Conservation (phyloP, 2,329 filamentous ascomycete genomes). For the Penicillium paneum region DNA sequence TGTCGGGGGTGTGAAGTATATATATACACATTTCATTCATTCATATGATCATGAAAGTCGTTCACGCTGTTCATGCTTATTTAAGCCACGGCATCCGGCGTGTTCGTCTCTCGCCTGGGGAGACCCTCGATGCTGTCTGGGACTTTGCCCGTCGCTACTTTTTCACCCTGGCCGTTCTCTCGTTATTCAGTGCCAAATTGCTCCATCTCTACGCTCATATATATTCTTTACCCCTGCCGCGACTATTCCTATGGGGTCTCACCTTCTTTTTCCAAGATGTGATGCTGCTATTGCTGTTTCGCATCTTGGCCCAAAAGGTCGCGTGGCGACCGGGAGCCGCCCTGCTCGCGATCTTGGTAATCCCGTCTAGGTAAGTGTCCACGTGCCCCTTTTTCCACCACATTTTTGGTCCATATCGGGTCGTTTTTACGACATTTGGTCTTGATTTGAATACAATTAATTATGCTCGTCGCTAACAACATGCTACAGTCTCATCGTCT, state of each 20-base stretch:
- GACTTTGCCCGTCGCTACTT: slow-evolving; percentile 31
- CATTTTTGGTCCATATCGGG: neutral
- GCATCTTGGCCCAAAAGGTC: slow-evolving; percentile 23
- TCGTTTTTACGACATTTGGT: neutral
- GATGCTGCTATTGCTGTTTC: slow-evolving; percentile 23
- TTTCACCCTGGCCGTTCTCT: slow-evolving; percentile 28
- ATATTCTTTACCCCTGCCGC: slow-evolving; percentile 22
- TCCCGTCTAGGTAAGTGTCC: slow-evolving; percentile 30
- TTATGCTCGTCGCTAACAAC: neutral
- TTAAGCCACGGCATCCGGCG: slow-evolving; percentile 11
- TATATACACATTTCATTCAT: neutral
- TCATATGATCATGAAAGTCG: slow-evolving; percentile 5
- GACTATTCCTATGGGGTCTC: slow-evolving; percentile 27
- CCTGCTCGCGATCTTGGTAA: slow-evolving; percentile 20
- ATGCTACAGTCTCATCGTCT: slow-evolving; percentile 27
- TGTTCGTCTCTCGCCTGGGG: slow-evolving; percentile 9
- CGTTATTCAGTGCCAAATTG: slow-evolving; percentile 27
- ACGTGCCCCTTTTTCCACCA: neutral
- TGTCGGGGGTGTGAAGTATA: neutral
- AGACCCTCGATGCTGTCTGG: slow-evolving; percentile 25
- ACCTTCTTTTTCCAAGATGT: slow-evolving; percentile 35
- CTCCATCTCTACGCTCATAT: slow-evolving; percentile 30
- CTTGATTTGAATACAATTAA: too few relatives aligned
- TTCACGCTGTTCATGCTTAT: slow-evolving; percentile 10
- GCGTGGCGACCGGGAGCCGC: slow-evolving; percentile 21